phyloP scores from a whole-genome alignment of 208 protist genomes.

The Crithidia acanthocephali region DNA sequence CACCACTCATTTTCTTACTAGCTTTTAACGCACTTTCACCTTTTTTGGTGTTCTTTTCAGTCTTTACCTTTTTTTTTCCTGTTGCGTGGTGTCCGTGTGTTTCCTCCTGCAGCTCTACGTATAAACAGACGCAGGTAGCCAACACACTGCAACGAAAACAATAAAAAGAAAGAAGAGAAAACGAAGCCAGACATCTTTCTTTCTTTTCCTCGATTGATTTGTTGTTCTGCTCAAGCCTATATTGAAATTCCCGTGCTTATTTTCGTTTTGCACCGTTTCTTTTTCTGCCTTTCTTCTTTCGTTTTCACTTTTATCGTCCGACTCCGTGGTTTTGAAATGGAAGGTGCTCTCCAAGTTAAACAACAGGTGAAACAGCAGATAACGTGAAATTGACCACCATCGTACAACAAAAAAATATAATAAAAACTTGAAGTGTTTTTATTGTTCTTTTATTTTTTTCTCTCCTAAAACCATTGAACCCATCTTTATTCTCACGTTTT shows the following conservation, averaged over 20 bases:
- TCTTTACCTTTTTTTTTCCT: constrained; percentile 6
- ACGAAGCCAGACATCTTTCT: background rate
- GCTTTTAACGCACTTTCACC: background rate
- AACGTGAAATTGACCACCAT: background rate
- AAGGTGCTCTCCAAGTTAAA: background rate
- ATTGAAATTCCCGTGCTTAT: constrained; percentile 13
- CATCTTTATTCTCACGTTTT: constrained; percentile 2
- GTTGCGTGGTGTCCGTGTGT: background rate
- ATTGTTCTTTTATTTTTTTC: constrained; percentile 20
- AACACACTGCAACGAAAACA: background rate
- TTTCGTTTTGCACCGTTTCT: constrained; percentile 16
- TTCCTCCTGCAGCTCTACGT: background rate
- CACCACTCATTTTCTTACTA: constrained; percentile 25
- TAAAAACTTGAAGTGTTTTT: too few species aligned
- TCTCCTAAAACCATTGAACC: background rate
- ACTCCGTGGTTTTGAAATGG: constrained; percentile 7
- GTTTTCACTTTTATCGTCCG: constrained; percentile 12
- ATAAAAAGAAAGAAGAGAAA: too few species aligned
- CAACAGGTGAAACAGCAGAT: background rate
- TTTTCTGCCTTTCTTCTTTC: constrained; percentile 23
- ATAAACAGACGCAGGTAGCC: constrained; percentile 10
- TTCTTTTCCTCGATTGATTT: background rate
- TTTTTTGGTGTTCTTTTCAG: background rate
- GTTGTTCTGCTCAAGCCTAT: background rate
- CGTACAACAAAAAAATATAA: background rate